A percentile compares a stretch with the other conserved stretches of the same genome.
These are phyloP conservation scores for Grosmannia serpens DNA, from an alignment of 2,329 filamentous ascomycete species.

Conservation along the genomic window DNA sequence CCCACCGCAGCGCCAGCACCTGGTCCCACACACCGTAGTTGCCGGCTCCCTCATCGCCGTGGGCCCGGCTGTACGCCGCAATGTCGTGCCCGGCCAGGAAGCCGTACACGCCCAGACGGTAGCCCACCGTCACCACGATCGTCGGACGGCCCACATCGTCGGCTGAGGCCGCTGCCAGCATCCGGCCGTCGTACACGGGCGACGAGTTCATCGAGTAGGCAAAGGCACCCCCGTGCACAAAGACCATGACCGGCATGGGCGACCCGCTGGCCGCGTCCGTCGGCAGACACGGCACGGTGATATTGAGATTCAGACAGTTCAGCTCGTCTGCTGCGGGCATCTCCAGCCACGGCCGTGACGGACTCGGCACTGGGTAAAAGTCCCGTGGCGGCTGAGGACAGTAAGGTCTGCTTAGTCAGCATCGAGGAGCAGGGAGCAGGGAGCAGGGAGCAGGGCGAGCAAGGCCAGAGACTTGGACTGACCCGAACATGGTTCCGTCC, in stretches of 20 bases:
- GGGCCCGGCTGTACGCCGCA: not conserved
- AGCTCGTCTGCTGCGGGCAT: conserved; percentile 1
- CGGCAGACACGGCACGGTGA: conserved; percentile 5
- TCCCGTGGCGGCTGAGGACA: conserved; percentile 7
- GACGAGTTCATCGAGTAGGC: conserved; percentile 1
- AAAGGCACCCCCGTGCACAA: conserved; percentile 9
- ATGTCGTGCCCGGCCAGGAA: conserved; percentile 26
- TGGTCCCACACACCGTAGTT: conserved; percentile 9
- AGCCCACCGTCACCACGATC: conserved; percentile 20
- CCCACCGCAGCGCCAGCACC: conserved; percentile 6
- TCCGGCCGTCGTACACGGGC: conserved; percentile 7
- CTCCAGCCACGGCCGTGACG: conserved; percentile 6
- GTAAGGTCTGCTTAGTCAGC: conserved; percentile 3
- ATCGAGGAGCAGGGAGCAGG: not conserved
- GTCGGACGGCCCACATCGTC: not conserved
- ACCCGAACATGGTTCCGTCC: conserved; percentile 9
- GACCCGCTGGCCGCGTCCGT: not conserved
- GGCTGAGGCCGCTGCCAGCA: not conserved
- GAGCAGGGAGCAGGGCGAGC: not conserved
- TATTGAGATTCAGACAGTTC: conserved; percentile 8
- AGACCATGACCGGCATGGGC: conserved; percentile 6
- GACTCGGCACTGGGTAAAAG: conserved; percentile 8
- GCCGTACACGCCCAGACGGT: conserved; percentile 26
- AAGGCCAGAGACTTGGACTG: not conserved
- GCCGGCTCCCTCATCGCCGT: conserved; percentile 1